Base-by-base conservation (phyloP, 805 yeast species). In the Saturnispora diversa region DNA sequence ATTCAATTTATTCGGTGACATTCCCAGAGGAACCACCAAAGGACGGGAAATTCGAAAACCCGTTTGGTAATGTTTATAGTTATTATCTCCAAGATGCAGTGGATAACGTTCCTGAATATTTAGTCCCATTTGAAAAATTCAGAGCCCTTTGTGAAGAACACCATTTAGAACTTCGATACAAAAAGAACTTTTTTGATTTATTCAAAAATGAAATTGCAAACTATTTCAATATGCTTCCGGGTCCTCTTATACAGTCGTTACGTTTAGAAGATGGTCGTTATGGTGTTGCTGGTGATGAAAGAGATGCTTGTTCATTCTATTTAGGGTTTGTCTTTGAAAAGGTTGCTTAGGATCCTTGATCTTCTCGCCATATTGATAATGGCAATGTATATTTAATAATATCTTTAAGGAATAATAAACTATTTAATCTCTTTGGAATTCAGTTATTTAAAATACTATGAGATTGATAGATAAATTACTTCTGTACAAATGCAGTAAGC, bases 91-190 rank as follows among this genome's bases (percentile, higher is more conserved):
- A 78, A 48, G 98, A 92, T 63, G 98, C 99, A 0, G 90, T 92
- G 36, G 96, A 86, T 46, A 80, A 92, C 52, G 96, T 92, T 19
- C 97, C 97, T 0, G 99, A 92, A 55, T 92, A 83, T 54, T 94
- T 92, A 5, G 96, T 92, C 6, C 97, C 97, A 1, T 87, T 92
- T 60, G 97, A 90, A 53, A 74, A 80, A 1, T 74, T 92, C 43
- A 70, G 95, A 59, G 75, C 80, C 42, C 63, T 90, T 40, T 94
- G 96, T 32, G 85, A 80, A 54, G 94, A 86, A 44, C 84, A 77
- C 58, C 85, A 85, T 11, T 61, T 90, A 46, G 80, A 77, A 42
- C 62, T 92, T 44, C 72, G 80, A 44, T 75, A 75, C 50, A 80
- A 80, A 53, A 78, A 78, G 66, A 80, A 84, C 39, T 90, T 92